Base-by-base conservation (phyloP, 2,329 filamentous ascomycete genomes). In the Paracoccidioides brasiliensis region DNA sequence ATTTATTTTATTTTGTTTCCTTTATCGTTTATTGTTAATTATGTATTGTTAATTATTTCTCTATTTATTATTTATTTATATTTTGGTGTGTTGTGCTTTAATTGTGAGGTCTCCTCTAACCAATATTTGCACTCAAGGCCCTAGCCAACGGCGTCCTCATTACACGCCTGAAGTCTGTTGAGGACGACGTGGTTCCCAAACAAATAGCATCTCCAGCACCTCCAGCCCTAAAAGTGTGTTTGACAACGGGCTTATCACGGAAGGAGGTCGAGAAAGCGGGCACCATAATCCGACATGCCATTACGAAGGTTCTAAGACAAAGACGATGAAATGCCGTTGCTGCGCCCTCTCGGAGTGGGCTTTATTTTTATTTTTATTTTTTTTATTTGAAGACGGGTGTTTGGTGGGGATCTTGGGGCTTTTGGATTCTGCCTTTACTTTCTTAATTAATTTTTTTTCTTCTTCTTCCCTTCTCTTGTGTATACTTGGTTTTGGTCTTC, bases 261-360 rank as follows among this genome's bases (percentile, higher is more conserved):
- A 96, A 95, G 75, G 93, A 98, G 70, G 86, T 90, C 55, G 94
- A 98, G 74, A 95, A 94, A 76, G 89, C 93, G 0, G 93, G 90
- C 12, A 83, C 85, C 6, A 84, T 81, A 8, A 90, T 98, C 62
- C 80, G 91, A 58, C 90, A 96, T 72, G 91, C 93, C 12, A 88
- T 97, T 62, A 95, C 90, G 53, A 96, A 95, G 74, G 83, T 97
- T 58, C 83, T 98, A 78, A 80, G 77, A 63, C 73, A 73, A 64
- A 73, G 72, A 66, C 56, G 59, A 51, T 58, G 51, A 57, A 22
- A 42, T 43, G 48, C 14, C 15, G 45, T 8, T 12, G 45, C 50
- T 58, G 58, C 56, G 53, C 56, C 60, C 38, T 53, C 38, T 57
- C 6, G 14, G 3, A 32, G 7, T 28, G 10, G n/a, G 32, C 37